Base-by-base conservation (phyloP, 768 basidiomycete genomes). In the Suillus decipiens region DNA sequence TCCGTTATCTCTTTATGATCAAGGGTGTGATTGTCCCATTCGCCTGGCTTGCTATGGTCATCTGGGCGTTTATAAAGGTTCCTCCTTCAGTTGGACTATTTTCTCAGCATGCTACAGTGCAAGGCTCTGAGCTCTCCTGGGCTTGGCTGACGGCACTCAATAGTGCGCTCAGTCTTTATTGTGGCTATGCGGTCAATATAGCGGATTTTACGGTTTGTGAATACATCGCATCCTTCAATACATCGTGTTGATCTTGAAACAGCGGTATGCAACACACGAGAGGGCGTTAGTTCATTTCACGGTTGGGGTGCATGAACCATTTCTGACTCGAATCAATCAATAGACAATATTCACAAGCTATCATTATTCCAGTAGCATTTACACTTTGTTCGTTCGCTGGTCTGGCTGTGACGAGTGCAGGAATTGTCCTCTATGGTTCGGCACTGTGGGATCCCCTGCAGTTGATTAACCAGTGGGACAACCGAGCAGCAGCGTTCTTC, bases 401-500 rank as follows among this genome's bases (percentile, higher is more conserved):
- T 24, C 88, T 95, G 64, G 87, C 89, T 6, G 89, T 93, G 22
- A 92, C 94, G 1, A 87, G 86, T 11, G 89, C 92, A 0, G 91
- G 89, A 9, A 80, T 88, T 65, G 77, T 79, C 2, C 80, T 93
- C 22, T 93, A 93, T 72, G 90, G 87, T 28, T 69, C 77, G 56
- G 75, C 80, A 68, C 68, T 83, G 67, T 89, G 93, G 93, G 89
- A 95, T 69, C 93, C 92, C 0, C 80, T 90, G 3, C 77, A 77
- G 60, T 84, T 95, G 66, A 89, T 94, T 68, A 85, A 90, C 72
- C 80, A 79, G 39, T 95, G 93, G 93, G 85, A 90, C 67, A 95
- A 92, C 73, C 87, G 95, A 39, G 88, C 91, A 0, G 92, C 89
- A 0, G 87, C 89, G 8, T 96, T 96, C 80, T 95, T 96, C 70